Evolutionary conservation across 768 basidiomycete genomes (phyloP).

Genomic region (Mycena latifolia): DNA sequence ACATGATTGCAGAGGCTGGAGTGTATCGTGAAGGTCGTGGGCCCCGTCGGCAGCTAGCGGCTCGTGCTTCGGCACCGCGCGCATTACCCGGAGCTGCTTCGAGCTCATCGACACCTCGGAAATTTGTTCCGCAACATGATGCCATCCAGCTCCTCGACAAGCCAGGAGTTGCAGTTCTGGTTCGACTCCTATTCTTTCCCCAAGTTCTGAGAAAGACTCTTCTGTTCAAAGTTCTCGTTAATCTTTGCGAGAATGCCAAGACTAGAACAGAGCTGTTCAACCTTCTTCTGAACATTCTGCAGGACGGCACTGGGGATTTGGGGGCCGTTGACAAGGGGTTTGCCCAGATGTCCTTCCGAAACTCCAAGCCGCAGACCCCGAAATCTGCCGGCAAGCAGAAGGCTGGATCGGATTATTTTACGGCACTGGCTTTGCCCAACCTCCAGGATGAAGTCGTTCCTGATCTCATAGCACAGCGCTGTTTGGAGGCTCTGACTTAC

Average conservation of each 20-base stretch:
- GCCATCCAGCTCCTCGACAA: slow-evolving; percentile 96
- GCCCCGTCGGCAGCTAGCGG: slow-evolving; percentile 45
- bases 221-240: slow-evolving; percentile 91
- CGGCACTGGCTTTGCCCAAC: slow-evolving; percentile 61
- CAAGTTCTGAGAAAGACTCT: slow-evolving; percentile 88
- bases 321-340: slow-evolving; percentile 94
- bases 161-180: slow-evolving; percentile 86
- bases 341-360: slow-evolving; percentile 87
- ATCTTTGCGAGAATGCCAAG: slow-evolving; percentile 95
- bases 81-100: slow-evolving; percentile 43
- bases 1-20: slow-evolving; percentile 89
- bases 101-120: slow-evolving; percentile 54
- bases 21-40: slow-evolving; percentile 71
- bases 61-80: slow-evolving; percentile 47
- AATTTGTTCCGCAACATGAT: slow-evolving; percentile 75
- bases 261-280: slow-evolving; percentile 95
- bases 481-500: slow-evolving; percentile 89
- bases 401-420: slow-evolving; percentile 63
- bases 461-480: slow-evolving; percentile 93
- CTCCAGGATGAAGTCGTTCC: slow-evolving; percentile 86
- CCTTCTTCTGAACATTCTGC: slow-evolving; percentile 91
- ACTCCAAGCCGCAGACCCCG: slow-evolving; percentile 61
- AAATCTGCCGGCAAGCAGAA: slow-evolving; percentile 82
- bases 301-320: slow-evolving; percentile 95
- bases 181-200: slow-evolving; percentile 96